Conservation (phyloP, 441 rosid genomes). For the Populus hybrid region DNA sequence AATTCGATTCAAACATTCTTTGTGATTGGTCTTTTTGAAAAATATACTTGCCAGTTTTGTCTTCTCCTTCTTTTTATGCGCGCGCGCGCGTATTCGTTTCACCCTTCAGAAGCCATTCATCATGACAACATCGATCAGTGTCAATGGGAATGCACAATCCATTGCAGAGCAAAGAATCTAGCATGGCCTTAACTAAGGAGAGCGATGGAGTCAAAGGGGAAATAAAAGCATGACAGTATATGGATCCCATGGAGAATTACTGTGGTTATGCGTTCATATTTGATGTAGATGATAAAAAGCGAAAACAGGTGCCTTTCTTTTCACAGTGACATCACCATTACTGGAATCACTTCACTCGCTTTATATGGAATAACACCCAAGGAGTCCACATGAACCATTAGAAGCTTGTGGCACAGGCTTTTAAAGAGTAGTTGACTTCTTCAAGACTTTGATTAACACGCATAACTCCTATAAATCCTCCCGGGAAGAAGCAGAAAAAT, state of each 20-base stretch:
- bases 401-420: conserved; percentile 1
- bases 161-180: not conserved
- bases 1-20: too few relatives aligned
- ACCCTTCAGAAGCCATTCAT: not conserved
- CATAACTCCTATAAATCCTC: not conserved
- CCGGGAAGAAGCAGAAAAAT: conserved; percentile 7
- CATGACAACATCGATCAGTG: not conserved
- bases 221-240: too few relatives aligned
- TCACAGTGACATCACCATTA: not conserved
- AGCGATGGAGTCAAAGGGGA: not conserved
- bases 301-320: conserved; percentile 2
- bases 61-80: not conserved
- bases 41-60: too few relatives aligned
- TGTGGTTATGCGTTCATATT: not conserved
- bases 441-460: not conserved
- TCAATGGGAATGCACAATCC: not conserved
- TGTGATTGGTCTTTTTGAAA: too few relatives aligned
- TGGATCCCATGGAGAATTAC: not conserved
- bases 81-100: not conserved
- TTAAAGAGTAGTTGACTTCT: conserved; percentile 9
- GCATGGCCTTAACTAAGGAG: not conserved
- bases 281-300: not conserved
- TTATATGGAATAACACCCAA: not conserved
- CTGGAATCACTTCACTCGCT: not conserved
- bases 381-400: not conserved